Conservation (phyloP, 2,329 filamentous ascomycete species). For the Colletotrichum zoysiae region DNA sequence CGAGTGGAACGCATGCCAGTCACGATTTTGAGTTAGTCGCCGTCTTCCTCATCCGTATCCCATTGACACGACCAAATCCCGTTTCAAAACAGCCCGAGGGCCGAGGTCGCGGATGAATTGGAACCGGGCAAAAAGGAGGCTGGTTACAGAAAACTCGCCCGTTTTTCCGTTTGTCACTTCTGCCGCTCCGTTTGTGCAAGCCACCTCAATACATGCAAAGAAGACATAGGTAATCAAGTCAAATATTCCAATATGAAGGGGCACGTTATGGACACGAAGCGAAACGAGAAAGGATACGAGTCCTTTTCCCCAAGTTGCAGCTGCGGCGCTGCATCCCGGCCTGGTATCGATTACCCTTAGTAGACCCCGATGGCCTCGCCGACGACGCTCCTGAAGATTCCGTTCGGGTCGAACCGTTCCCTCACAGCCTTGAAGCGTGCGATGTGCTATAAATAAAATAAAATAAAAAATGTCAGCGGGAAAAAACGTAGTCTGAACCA, state of each 20-base stretch:
- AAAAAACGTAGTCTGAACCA: neutral
- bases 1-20: no score
- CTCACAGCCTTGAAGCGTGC: conserved; percentile 61
- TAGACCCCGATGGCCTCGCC: conserved; percentile 64
- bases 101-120: neutral
- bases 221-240: neutral
- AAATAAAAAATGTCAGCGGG: neutral
- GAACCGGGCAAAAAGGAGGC: no score
- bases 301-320: neutral
- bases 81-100: neutral
- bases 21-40: no score
- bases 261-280: no score
- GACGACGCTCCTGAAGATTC: conserved; percentile 60
- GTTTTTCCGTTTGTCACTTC: neutral
- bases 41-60: no score
- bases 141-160: neutral
- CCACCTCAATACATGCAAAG: no score
- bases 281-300: neutral
- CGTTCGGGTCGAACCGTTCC: conserved; percentile 62
- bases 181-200: neutral
- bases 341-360: neutral
- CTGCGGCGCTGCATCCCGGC: no score
- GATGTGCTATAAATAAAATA: conserved; percentile 50
- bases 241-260: neutral
- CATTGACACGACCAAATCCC: no score